Evolutionary conservation across 2,329 filamentous ascomycete species (phyloP).

Genomic region (Colletotrichum endophyticum): DNA sequence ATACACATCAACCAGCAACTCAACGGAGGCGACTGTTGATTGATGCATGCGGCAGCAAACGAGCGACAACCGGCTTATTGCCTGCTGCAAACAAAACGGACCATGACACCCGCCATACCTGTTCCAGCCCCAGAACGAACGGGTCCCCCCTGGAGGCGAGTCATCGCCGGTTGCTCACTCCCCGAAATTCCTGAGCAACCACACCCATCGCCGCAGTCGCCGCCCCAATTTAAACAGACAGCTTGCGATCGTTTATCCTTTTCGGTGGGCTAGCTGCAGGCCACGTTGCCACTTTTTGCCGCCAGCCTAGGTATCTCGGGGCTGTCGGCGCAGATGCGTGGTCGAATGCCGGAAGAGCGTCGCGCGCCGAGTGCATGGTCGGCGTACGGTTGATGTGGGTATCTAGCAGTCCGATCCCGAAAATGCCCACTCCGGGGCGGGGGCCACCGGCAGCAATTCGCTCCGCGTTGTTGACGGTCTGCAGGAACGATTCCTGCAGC

Average conservation of each 20-base stretch:
- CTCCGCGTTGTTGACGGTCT: conserved; percentile 29
- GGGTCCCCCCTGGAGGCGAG: neutral
- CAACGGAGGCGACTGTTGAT: neutral
- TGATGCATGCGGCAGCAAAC: conserved; percentile 17
- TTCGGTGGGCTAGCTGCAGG: conserved; percentile 29
- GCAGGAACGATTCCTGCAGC: conserved; percentile 12
- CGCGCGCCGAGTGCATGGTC: conserved; percentile 26
- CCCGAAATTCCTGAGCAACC: neutral
- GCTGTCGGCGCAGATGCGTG: neutral
- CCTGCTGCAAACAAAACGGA: conserved; percentile 4
- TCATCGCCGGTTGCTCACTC: neutral
- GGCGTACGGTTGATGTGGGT: conserved; percentile 32
- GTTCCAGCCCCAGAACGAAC: neutral
- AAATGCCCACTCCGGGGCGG: conserved; percentile 27
- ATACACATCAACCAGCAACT: neutral
- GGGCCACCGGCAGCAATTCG: conserved; percentile 30
- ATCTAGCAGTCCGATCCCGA: conserved; percentile 31
- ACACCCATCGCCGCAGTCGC: neutral
- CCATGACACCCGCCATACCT: neutral
- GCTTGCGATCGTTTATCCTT: conserved; percentile 1
- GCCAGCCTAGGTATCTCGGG: conserved; percentile 26
- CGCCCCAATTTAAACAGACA: neutral
- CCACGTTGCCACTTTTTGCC: conserved; percentile 35
- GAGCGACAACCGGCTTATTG: neutral
- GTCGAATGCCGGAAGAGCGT: conserved; percentile 31